phyloP scores from a whole-genome alignment of 768 basidiomycete species.

The Astraeus odoratus region DNA sequence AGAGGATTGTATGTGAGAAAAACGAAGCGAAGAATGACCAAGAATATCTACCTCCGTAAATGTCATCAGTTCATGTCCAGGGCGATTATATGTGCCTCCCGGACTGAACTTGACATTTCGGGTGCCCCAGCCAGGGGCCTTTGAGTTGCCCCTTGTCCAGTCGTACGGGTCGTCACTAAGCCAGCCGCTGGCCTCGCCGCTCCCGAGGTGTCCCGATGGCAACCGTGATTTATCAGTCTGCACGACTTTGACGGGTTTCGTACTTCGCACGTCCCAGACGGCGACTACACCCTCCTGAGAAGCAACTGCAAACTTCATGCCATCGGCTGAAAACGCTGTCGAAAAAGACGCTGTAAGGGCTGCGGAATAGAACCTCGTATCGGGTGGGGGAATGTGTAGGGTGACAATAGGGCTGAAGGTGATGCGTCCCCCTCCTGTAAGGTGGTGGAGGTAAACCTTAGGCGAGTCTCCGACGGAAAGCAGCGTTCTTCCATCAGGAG shows the following conservation, averaged over 20 bases:
- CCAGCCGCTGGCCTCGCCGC: slow-evolving; percentile 43
- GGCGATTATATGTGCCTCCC: slow-evolving; percentile 39
- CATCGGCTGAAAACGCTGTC: slow-evolving; percentile 70
- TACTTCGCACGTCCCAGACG: slow-evolving; percentile 78
- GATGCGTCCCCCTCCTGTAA: slow-evolving; percentile 57
- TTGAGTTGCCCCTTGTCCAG: slow-evolving; percentile 50
- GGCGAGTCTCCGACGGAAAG: slow-evolving; percentile 89
- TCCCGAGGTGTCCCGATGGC: slow-evolving; percentile 25
- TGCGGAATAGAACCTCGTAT: slow-evolving; percentile 33
- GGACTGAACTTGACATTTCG: slow-evolving; percentile 82
- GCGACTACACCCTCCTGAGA: slow-evolving; percentile 76
- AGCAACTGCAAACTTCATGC: slow-evolving; percentile 75
- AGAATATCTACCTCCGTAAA: slow-evolving; percentile 70
- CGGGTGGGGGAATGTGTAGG: slow-evolving; percentile 59
- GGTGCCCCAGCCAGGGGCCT: slow-evolving; percentile 77
- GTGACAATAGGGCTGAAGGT: slow-evolving; percentile 61
- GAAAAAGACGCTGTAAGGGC: slow-evolving; percentile 69
- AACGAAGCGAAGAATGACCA: not conserved
- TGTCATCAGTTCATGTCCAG: slow-evolving; percentile 69
- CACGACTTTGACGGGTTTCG: slow-evolving; percentile 62
- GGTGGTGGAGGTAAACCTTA: slow-evolving; percentile 74
- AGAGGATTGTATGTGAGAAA: slow-evolving; percentile 8
- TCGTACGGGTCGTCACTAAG: slow-evolving; percentile 62
- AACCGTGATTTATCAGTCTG: slow-evolving; percentile 42
- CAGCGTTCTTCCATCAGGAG: slow-evolving; percentile 80